Percentiles rank a stretch among this genome's conserved stretches.
These are phyloP conservation scores for Penicillium corylophilum DNA, from an alignment of 2,329 filamentous ascomycete genomes.

Conservation along the genomic window DNA sequence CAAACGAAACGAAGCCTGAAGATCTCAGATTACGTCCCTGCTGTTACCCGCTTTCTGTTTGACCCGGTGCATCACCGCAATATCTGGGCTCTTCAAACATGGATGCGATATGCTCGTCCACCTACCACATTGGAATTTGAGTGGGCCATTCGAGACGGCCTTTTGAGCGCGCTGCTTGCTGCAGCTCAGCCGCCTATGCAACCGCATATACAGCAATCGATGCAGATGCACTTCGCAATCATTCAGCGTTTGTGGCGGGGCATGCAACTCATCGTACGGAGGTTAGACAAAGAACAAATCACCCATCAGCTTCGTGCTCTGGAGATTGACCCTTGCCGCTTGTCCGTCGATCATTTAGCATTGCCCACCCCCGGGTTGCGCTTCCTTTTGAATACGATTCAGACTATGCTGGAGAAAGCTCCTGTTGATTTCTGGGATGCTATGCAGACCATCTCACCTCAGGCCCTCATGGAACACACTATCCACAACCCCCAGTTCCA, in stretches of 20 bases:
- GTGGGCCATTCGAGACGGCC: conserved; percentile 75
- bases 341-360: conserved; percentile 66
- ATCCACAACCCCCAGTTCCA: conserved; percentile 70
- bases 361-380: conserved; percentile 62
- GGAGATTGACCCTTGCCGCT: conserved; percentile 65
- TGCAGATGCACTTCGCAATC: conserved; percentile 38
- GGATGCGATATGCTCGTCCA: conserved; percentile 63
- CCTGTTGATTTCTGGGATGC: conserved; percentile 84
- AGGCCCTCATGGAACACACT: conserved; percentile 78
- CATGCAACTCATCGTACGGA: conserved; percentile 69
- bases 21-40: conserved; percentile 72
- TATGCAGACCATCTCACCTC: conserved; percentile 75
- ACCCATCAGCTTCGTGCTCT: conserved; percentile 75
- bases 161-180: conserved; percentile 65
- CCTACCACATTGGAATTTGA: conserved; percentile 77
- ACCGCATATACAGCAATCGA: conserved; percentile 15
- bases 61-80: conserved; percentile 63
- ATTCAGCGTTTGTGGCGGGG: conserved; percentile 79
- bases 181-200: conserved; percentile 58
- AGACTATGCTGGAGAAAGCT: conserved; percentile 70
- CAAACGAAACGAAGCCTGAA: conserved; percentile 77
- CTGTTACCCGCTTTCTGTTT: conserved; percentile 83
- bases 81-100: conserved; percentile 67
- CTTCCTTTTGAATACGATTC: conserved; percentile 69
- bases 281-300: conserved; percentile 71